Percentiles rank a stretch among this genome's conserved stretches.
Conservation (phyloP, 1,139 yeast species). For the Debaryomyces sp. region DNA sequence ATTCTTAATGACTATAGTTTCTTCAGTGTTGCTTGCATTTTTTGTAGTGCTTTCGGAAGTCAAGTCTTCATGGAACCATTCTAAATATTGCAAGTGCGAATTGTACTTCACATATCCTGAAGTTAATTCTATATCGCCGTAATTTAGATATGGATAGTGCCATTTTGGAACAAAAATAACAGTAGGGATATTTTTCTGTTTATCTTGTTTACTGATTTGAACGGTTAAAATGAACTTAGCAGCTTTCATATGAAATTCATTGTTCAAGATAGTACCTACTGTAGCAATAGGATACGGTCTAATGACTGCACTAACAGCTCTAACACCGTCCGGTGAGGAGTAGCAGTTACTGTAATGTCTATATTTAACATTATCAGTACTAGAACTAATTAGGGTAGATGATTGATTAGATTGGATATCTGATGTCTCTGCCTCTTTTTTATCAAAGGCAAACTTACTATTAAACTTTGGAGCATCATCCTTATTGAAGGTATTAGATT, state of each 20-base stretch:
- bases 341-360: constrained; percentile 31
- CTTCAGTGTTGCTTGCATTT: constrained; percentile 17
- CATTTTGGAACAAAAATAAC: constrained; percentile 68
- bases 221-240: constrained; percentile 53
- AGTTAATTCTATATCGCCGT: constrained; percentile 47
- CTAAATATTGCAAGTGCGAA: constrained; percentile 54
- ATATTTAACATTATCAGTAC: constrained; percentile 27
- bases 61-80: constrained; percentile 64
- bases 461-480: background rate
- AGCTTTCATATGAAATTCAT: constrained; percentile 57
- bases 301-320: constrained; percentile 70
- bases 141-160: constrained; percentile 59
- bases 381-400: constrained; percentile 20
- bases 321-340: constrained; percentile 59
- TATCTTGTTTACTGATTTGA: constrained; percentile 19
- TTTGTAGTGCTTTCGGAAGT: constrained; percentile 12
- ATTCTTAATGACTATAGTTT: constrained; percentile 42
- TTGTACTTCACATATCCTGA: constrained; percentile 61
- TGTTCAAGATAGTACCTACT: constrained; percentile 51
- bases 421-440: constrained; percentile 9
- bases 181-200: constrained; percentile 41
- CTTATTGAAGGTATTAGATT: background rate
- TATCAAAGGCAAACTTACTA: constrained; percentile 3
- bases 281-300: constrained; percentile 72
- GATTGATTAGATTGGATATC: constrained; percentile 14